Base-by-base conservation (phyloP, 257 asterid genomes). In the Verbena officinalis region DNA sequence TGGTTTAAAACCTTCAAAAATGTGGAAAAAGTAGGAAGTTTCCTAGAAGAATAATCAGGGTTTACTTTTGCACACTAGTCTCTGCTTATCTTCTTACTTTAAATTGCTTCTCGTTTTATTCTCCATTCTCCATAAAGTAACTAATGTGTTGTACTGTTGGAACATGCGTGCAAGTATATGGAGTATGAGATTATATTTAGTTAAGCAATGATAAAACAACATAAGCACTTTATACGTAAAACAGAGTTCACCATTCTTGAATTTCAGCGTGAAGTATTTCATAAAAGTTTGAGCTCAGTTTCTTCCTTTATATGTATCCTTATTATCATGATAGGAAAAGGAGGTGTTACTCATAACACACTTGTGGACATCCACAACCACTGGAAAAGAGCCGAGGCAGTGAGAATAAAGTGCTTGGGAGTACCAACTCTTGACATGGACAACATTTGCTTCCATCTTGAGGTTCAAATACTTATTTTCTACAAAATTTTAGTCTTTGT, bases 391-490 rank as follows among this genome's bases (percentile, higher is more conserved):
- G 97, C 97, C 1, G 95, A 85, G 78, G 96, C 97, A 11, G 88
- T 89, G 73, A 77, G 97, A 74, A 85, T 92, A 38, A 89, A 89
- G 74, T 92, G 98, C 74, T 76, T 85, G 78, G 98, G 96, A 59
- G 92, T 86, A 66, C 96, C 96, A 9, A 91, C 98, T 67, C 89
- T 86, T 50, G 96, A 92, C 75, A 89, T 89, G 96, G 97, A 87
- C 76, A 92, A 86, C 10, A 53, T 89, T 34, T 86, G 98, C 78
- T 85, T 81, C 80, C 97, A 92, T 76, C 92, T 92, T 14, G 88
- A 92, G 98, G 98, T 91, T 75, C 68, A 40, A 31, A 31, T 69
- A 42, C 24, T 55, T 6, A 22, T 16, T 4, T 30, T 43, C 34
- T 27, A 12, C 9, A 20, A 4, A 24, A 20, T 43, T 60, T 57